Base-by-base conservation (phyloP, 768 basidiomycete genomes). In the Leccinellum rugosiceps region DNA sequence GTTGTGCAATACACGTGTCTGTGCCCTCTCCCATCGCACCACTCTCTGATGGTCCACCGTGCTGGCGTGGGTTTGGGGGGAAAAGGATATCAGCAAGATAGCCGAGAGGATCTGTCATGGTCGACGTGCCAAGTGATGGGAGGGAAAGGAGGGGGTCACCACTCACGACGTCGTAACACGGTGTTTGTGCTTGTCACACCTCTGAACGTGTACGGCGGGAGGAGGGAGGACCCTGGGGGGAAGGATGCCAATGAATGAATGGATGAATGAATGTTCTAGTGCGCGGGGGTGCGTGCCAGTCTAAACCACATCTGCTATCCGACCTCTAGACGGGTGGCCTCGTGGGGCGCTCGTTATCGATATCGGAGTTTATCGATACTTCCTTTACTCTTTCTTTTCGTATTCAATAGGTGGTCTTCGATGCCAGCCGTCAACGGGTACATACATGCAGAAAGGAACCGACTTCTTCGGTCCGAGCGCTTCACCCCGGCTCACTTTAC, bases 331-430 rank as follows among this genome's bases (percentile, higher is more conserved):
- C 54, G 50, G 55, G 48, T 53, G 44, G 50, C 56, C 56, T 63
- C 62, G 53, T 57, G 64, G 55, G n/a, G 38, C 17, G 38, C 4
- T 41, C n/a, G 38, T 41, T 41, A 26, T 21, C 32, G 50, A 53
- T 62, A 66, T 66, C 64, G 44, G 35, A 64, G 62, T 6, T 63
- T 53, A 63, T 63, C 62, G 45, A 8, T 13, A 30, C 48, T 23
- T 46, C 38, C 38, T 19, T 41, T 41, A 6, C n/a, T 41, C n/a
- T 41, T 41, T n/a, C 17, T 41, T 30, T 41, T 41, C 38, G 38
- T 10, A 19, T 55, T 34, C n/a, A 23, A 34, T 54, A 10, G 47
- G 46, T 28, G 47, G 46, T 28, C 45, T 50, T 59, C 35, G 49
- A 51, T 57, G 14, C 21, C 17, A 44, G 19, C 5, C 3, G 26